Evolutionary conservation across 169 alveolate genomes (phyloP), one percentile per base, ranked within the genome.

Genomic region (Eimeria brunetti): DNA sequence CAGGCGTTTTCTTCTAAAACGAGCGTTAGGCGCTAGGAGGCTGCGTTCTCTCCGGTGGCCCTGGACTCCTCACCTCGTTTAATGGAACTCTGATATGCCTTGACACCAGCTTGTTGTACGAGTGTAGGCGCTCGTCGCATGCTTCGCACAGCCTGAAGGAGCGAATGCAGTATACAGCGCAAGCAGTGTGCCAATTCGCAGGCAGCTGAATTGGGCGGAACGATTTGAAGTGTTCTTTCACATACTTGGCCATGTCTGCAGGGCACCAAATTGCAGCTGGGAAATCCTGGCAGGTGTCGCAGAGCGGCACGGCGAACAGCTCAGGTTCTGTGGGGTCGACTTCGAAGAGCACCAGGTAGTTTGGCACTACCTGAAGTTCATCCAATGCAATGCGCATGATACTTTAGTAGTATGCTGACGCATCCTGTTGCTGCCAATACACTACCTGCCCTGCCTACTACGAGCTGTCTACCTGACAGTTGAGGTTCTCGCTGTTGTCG

Each of bases 241-340:
- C 85, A 38, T 89, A 88, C 94, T 97, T 96, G 51, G 99, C 99
- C 69, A 96, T 96, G 95, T 98, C 99, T 27, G 99, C 97, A 36
- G 98, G 98, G 85, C 99, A 98, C 97, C 98, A 98, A 64, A 97
- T 92, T 46, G 97, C 92, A 22, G 99, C 98, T 8, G 99, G 98
- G 56, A 97, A 97, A 92, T 98, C 98, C 53, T 97, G 98, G 94
- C 99, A 98, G 89, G 97, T 98, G 94, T 98, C 99, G 94, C 99
- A 98, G 91, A 98, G 96, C 7, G 99, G 99, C 53, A 98, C 97
- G 58, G 98, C 97, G 90, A 97, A 98, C 75, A 96, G 96, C 96
- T 98, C 99, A 22, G 97, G 98, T 8, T 96, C 97, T 41, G 97
- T 80, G 33, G 99, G 98, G 95, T 98, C 99, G 90, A 97, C 97